Evolutionary conservation across 208 protist species (phyloP), one percentile per base, ranked within the genome.

Genomic region (Leishmania turanica): DNA sequence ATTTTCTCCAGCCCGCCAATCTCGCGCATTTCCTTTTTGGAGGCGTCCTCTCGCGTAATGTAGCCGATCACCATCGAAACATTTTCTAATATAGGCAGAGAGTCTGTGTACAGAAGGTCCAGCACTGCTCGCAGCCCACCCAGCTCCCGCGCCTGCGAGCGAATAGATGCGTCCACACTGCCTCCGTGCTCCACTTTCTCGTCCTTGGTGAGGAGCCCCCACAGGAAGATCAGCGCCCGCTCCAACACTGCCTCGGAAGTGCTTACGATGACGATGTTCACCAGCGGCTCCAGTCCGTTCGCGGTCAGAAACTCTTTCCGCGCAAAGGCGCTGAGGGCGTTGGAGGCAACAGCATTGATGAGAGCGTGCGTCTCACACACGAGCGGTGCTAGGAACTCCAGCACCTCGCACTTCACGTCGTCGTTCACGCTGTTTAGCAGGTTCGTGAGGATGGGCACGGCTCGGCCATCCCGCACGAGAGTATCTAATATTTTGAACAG

Each of bases 41-140:
- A 96, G 19, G 87, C 84, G 40, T 99, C 94, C 71, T 99, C 95
- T 68, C 97, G 91, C 19, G 97, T 99, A 77, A 99, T 93, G 90
- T 98, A 99, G 31, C 95, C 97, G 71, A 99, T 96, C 9, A 97
- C 91, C 90, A 98, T 99, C 42, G 92, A 93, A 31, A 96, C 94
- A 80, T 98, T 98, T 76, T 99, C 97, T 45, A 99, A 85, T 80
- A 99, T 97, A 5, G 89, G 85, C 60, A 96, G 86, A 40, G 95
- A 97, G 83, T 97, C 93, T 17, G 93, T 98, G 84, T 97, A 97
- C 8, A 98, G 84, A 21, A 99, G 88, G 77, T 97, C 93, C 4
- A 98, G 84, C 15, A 98, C 92, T 3, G 95, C 91, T 19, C 88
- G 90, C n/a, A 99, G 87, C 3, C 95, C 97, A 65, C 93, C 92